Base-by-base conservation (phyloP, 257 asterid genomes). In the Buddleja alternifolia region DNA sequence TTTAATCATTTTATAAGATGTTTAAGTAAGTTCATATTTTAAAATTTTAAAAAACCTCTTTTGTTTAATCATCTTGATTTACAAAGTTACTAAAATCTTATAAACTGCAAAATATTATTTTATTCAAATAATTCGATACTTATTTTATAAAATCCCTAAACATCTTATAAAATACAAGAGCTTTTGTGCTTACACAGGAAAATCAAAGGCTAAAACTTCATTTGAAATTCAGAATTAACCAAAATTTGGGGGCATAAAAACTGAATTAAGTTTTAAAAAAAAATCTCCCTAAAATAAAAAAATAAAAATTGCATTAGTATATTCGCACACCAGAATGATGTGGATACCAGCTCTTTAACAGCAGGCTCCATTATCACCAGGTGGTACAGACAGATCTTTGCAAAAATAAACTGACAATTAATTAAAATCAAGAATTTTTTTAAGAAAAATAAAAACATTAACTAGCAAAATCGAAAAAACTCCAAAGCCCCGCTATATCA, bases 231-330 rank as follows among this genome's bases (percentile, higher is more conserved):
- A 45, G 23, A 19, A 21, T 60, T 34, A 46, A 69, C 0, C 60
- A 20, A 60, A 70, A 47, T 37, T 70, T 46, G 23, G 64, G 32
- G 39, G 45, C 4, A 37, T 46, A 29, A 59, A 50, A 12, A 46
- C 37, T 37, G 19, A 47, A 37, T 29, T 14, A n/a, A 46, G 67
- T 34, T 51, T n/a, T n/a, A n/a, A 71, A 36, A 60, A 9, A 72
- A 56, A 56, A 21, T 36, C 57, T 61, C 56, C 63, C 77, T 73
- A n/a, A n/a, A n/a, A n/a, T n/a, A n/a, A n/a, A n/a, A 56, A 3
- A 15, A 36, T 9, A 32, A 54, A 73, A 55, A 51, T 29, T 45
- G 53, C 67, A 64, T 16, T 52, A 16, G 58, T 51, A 14, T 48
- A 63, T 0, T n/a, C 14, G 53, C 64, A 58, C 47, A 36, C 71